Evolutionary conservation across 2,329 filamentous ascomycete genomes (phyloP).

Genomic region (Colletotrichum scovillei): DNA sequence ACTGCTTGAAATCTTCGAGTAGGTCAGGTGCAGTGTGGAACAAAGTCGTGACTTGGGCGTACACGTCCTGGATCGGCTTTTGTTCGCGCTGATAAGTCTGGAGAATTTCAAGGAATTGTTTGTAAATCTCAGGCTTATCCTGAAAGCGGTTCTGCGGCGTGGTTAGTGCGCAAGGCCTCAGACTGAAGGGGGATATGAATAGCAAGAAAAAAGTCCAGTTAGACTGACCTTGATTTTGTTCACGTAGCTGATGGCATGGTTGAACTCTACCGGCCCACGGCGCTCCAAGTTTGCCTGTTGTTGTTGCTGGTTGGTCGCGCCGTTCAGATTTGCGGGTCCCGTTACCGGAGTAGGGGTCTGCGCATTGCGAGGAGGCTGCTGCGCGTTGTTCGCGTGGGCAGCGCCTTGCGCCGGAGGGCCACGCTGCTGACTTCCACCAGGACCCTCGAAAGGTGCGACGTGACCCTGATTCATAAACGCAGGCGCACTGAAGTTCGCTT

Average conservation of each 20-base stretch:
- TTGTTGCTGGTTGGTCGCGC: constrained; percentile 60
- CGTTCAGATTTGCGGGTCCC: constrained; percentile 70
- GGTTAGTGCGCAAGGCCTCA: constrained; percentile 31
- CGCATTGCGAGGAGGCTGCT: constrained; percentile 62
- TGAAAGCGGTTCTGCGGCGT: constrained; percentile 87
- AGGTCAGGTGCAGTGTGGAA: constrained; percentile 95
- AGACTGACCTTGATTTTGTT: constrained; percentile 95
- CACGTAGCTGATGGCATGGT: constrained; percentile 98
- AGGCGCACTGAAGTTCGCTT: constrained; percentile 70
- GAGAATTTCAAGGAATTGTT: constrained; percentile 97
- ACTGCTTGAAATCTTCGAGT: constrained; percentile 98
- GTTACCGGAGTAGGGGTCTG: constrained; percentile 70
- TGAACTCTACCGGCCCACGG: constrained; percentile 95
- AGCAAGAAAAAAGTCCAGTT: not conserved
- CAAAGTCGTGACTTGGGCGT: constrained; percentile 92
- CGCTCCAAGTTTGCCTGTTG: constrained; percentile 76
- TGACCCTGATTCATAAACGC: constrained; percentile 52
- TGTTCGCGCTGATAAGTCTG: constrained; percentile 98
- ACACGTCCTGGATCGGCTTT: constrained; percentile 98
- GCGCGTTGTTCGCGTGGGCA: constrained; percentile 53
- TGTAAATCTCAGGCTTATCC: constrained; percentile 97
- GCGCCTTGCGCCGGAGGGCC: constrained; percentile 43
- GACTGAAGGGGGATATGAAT: not conserved
- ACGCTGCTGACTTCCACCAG: constrained; percentile 47
- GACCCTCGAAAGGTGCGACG: constrained; percentile 41